These are phyloP conservation scores for Tulasnella sp. DNA, from an alignment of 768 basidiomycete species.

Conservation along the genomic window DNA sequence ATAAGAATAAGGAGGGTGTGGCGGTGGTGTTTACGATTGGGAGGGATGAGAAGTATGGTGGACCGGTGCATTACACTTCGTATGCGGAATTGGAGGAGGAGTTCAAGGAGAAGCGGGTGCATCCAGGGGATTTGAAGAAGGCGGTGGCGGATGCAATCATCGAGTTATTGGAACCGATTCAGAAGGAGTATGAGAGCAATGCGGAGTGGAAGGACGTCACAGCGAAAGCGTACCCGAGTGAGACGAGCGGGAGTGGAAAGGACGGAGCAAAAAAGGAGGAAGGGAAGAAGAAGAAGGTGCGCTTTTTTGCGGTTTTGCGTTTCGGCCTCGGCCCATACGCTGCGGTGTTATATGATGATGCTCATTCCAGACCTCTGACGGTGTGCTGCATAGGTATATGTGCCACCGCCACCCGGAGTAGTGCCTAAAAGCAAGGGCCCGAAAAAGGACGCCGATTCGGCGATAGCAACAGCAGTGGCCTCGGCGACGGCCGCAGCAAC, in stretches of 20 bases:
- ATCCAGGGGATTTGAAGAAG: conserved; percentile 83
- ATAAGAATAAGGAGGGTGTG: conserved; percentile 67
- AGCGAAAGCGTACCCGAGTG: conserved; percentile 67
- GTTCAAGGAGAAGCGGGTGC: conserved; percentile 65
- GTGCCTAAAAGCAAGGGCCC: conserved; percentile 44
- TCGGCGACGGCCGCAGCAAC: too few species aligned
- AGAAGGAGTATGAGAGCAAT: conserved; percentile 60
- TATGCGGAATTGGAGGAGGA: conserved; percentile 60
- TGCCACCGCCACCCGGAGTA: conserved; percentile 73
- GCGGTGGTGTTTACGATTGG: conserved; percentile 63
- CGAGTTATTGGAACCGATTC: conserved; percentile 68
- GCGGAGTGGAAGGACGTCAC: conserved; percentile 74
- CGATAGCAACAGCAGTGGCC: conserved; percentile 1
- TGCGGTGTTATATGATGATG: neutral
- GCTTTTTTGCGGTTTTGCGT: too few species aligned
- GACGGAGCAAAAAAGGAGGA: conserved; percentile 18
- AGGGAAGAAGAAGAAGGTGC: conserved; percentile 38
- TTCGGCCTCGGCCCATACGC: conserved; percentile 6
- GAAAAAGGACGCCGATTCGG: conserved; percentile 19
- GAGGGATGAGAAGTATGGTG: conserved; percentile 69
- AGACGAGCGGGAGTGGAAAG: too few species aligned
- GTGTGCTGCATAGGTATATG: conserved; percentile 45
- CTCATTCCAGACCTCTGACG: neutral
- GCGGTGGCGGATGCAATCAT: conserved; percentile 65
- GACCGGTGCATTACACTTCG: conserved; percentile 54